Base-by-base conservation (phyloP, 2,329 filamentous ascomycete genomes). In the Helotiales sp. region DNA sequence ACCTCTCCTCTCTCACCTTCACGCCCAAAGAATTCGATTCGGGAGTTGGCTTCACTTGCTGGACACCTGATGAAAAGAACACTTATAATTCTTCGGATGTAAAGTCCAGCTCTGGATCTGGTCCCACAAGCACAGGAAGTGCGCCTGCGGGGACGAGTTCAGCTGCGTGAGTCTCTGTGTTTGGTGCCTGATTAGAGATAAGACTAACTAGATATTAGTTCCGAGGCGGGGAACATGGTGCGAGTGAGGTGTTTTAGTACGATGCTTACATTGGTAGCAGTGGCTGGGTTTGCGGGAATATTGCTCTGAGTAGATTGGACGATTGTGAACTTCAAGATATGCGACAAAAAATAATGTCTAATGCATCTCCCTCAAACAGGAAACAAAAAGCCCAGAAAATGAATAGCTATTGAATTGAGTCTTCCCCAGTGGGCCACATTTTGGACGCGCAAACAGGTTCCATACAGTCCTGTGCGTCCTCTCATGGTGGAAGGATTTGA, bases 1-100 rank as follows among this genome's bases (percentile, higher is more conserved):
- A 54, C n/a, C 30, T 64, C 15, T 64, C 61, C n/a, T 59, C 65
- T 43, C 32, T 67, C 22, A 28, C 49, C n/a, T 67, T 64, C 20
- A 67, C 65, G 13, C 45, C 40, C n/a, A 61, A 52, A 22, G 24
- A 67, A 47, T 34, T 40, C 10, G 32, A 59, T 45, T 8, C 17
- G 10, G 28, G 47, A 20, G 47, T 61, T 6, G 65, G 65, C 15
- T 60, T 67, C 22, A 67, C 55, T 10, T 67, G 65, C 24, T 64
- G 61, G 61, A 67, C 65, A 17, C 30, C 26, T 10, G 17, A 67
- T 20, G 52, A 34, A 55, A 54, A 30, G 26, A 67, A 67, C 34
- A 60, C 15, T 4, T 67, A 34, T n/a, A 64, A 67, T 26, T 67
- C 65, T 52, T 64, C 65, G 20, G 65, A 59, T 28, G 54, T 62